Conservation (phyloP, 164 flowering plant species). For the Akebia trifoliata region DNA sequence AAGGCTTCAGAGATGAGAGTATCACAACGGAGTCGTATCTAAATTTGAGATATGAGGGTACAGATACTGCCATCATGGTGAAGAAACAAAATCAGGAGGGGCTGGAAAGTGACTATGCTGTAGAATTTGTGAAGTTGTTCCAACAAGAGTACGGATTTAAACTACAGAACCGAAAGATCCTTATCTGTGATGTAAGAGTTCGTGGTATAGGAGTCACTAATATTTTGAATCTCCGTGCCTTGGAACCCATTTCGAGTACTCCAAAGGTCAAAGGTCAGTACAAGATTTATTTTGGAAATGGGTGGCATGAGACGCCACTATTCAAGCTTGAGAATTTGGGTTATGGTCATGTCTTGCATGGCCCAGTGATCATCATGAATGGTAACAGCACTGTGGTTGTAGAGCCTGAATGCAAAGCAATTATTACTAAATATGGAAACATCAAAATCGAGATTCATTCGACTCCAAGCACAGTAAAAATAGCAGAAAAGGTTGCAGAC, state of each 20-base stretch:
- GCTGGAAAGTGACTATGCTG: constrained; percentile 48
- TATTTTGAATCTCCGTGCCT: constrained; percentile 59
- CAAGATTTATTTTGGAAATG: constrained; percentile 66
- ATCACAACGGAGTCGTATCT: constrained; percentile 63
- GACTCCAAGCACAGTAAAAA: constrained; percentile 27
- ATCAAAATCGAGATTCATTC: constrained; percentile 73
- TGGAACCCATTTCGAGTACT: constrained; percentile 31
- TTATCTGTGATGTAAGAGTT: constrained; percentile 87
- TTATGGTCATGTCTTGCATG: constrained; percentile 55
- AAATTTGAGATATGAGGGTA: constrained; percentile 91
- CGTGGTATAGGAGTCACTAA: constrained; percentile 90
- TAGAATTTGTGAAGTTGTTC: constrained; percentile 70
- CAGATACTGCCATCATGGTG: constrained; percentile 98
- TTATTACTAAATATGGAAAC: constrained; percentile 78
- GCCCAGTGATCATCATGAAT: constrained; percentile 93
- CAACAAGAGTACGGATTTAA: constrained; percentile 92
- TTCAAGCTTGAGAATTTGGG: constrained; percentile 82
- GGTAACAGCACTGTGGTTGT: constrained; percentile 96
- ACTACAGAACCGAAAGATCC: constrained; percentile 69
- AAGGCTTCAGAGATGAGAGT: constrained; percentile 66
- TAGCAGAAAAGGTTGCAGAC: constrained; percentile 71
- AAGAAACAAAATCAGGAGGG: constrained; percentile 40
- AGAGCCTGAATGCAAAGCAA: constrained; percentile 79
- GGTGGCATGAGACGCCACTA: constrained; percentile 73
- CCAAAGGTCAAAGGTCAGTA: constrained; percentile 52